A percentile compares a stretch with the other conserved stretches of the same genome.
Evolutionary conservation across 2,329 filamentous ascomycete species (phyloP).

Genomic region (Ceratocystis smalleyi): DNA sequence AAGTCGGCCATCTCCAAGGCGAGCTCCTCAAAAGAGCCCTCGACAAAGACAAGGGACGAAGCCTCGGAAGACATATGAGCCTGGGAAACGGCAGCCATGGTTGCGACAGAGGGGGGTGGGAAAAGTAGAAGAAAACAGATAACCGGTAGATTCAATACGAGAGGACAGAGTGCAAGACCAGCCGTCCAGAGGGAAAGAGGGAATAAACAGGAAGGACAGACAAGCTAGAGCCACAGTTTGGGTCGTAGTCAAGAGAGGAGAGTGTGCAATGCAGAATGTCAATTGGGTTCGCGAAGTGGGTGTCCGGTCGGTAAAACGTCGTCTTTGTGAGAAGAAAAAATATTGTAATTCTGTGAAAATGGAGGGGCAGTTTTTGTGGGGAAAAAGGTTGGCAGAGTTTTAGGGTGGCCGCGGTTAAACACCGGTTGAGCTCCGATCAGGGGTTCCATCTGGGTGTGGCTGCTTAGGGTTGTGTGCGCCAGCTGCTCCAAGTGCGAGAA

Average conservation of each 20-base stretch:
- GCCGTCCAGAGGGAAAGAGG: background rate
- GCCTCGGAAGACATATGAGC: constrained; percentile 25
- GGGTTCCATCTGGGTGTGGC: background rate
- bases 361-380: constrained; percentile 17
- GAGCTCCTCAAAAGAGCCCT: constrained; percentile 87
- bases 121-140: background rate
- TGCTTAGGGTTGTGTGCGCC: background rate
- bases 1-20: constrained; percentile 90
- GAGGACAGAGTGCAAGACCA: background rate
- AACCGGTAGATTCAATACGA: background rate
- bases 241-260: background rate
- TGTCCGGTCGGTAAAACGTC: background rate
- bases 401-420: constrained; percentile 14
- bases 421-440: background rate
- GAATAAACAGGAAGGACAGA: background rate
- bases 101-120: constrained; percentile 17
- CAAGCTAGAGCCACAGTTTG: background rate
- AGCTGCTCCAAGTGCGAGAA: too few species aligned
- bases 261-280: constrained; percentile 7
- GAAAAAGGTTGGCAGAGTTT: constrained; percentile 13
- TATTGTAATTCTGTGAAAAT: constrained; percentile 17
- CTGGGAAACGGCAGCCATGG: constrained; percentile 24
- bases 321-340: constrained; percentile 11
- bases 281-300: constrained; percentile 10
- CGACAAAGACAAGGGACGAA: constrained; percentile 53